Evolutionary conservation across 192 early-diverging fungal genomes (phyloP).

Genomic region (Podila horticola): DNA sequence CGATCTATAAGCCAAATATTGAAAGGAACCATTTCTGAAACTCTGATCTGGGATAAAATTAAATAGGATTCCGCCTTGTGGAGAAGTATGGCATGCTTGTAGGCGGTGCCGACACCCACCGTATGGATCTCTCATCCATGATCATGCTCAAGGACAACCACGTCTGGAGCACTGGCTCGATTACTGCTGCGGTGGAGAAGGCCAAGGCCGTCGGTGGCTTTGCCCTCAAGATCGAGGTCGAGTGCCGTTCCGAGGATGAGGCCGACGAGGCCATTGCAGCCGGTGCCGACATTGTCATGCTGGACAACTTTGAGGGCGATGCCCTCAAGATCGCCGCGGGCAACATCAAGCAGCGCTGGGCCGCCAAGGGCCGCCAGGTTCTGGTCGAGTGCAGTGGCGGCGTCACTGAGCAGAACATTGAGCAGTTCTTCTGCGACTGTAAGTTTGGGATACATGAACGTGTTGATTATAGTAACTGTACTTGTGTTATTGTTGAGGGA

Average conservation of each 20-base stretch:
- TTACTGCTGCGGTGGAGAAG: conserved; percentile 86
- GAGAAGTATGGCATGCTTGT: conserved; percentile 99
- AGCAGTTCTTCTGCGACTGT: conserved; percentile 83
- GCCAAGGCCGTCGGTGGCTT: conserved; percentile 90
- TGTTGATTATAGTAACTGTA: neutral
- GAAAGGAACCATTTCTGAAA: neutral
- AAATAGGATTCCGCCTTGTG: conserved; percentile 91
- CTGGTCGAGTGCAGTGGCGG: conserved; percentile 97
- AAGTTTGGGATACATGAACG: conserved; percentile 51
- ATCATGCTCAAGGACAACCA: conserved; percentile 99
- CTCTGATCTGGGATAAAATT: neutral
- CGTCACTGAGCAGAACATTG: conserved; percentile 88
- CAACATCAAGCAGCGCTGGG: conserved; percentile 82
- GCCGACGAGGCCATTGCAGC: conserved; percentile 96
- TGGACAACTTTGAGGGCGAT: conserved; percentile 91
- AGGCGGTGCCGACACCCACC: conserved; percentile 97
- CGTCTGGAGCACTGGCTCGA: conserved; percentile 93
- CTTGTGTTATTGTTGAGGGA: neutral
- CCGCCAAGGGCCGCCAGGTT: conserved; percentile 66
- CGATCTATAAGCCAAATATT: no score
- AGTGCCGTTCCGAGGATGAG: conserved; percentile 91
- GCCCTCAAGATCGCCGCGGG: conserved; percentile 71
- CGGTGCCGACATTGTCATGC: conserved; percentile 97
- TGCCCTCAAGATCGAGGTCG: conserved; percentile 96
- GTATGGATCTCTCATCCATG: conserved; percentile 96